phyloP scores from a whole-genome alignment of 2,329 filamentous ascomycete species.

The Clarireedia paspali region DNA sequence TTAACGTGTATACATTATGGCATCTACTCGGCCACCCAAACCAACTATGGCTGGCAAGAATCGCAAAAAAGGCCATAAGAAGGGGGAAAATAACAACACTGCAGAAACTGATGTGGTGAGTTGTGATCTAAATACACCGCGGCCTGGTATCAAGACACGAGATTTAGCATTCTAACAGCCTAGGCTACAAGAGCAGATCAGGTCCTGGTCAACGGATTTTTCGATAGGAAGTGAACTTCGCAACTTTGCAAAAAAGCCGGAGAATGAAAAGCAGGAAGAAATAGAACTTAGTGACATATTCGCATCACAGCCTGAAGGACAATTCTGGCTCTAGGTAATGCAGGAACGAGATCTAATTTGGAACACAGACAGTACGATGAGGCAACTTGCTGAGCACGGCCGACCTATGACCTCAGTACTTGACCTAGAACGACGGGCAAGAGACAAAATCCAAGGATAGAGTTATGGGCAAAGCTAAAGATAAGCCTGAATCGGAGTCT shows the following conservation, averaged over 20 bases:
- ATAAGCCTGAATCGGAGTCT: too few relatives aligned
- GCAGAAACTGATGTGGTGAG: too few relatives aligned
- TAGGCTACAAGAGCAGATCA: neutral
- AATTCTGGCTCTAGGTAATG: slow-evolving; percentile 10
- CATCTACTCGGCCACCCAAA: too few relatives aligned
- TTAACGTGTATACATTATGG: too few relatives aligned
- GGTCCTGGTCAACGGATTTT: too few relatives aligned
- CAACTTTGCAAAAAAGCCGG: neutral
- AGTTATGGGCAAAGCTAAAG: too few relatives aligned
- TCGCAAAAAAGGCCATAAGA: too few relatives aligned
- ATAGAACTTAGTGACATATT: neutral
- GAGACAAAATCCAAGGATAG: slow-evolving; percentile 7
- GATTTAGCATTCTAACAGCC: neutral
- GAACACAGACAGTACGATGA: slow-evolving; percentile 8
- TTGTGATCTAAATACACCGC: too few relatives aligned
- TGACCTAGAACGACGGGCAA: neutral
- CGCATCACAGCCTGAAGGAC: slow-evolving; percentile 7
- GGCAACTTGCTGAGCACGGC: neutral
- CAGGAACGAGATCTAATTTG: slow-evolving; percentile 13
- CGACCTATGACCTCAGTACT: neutral
- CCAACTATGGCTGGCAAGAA: too few relatives aligned
- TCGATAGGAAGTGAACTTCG: too few relatives aligned
- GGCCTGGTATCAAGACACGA: too few relatives aligned
- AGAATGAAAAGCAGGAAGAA: neutral
- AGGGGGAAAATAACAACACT: too few relatives aligned